These are phyloP conservation scores for Fraxinus excelsior DNA, from an alignment of 257 asterid species.

Conservation along the genomic window DNA sequence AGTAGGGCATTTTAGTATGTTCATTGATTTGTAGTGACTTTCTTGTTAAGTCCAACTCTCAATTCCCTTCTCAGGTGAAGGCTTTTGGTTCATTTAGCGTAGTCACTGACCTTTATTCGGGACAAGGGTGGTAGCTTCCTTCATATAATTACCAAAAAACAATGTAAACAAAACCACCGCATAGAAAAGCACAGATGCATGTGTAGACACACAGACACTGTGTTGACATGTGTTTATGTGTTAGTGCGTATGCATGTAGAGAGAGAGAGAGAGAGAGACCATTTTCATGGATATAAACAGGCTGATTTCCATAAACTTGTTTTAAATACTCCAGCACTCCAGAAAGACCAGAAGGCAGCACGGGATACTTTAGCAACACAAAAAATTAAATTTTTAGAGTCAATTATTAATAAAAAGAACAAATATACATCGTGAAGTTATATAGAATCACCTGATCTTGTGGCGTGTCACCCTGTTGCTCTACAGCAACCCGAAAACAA, in stretches of 20 bases:
- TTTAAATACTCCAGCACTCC: slow-evolving; percentile 44
- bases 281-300: slow-evolving; percentile 60
- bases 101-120: no score
- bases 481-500: slow-evolving; percentile 13
- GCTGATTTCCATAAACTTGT: slow-evolving; percentile 52
- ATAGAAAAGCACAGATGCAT: background rate
- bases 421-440: background rate
- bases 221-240: no score
- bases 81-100: no score
- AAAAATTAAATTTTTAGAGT: background rate
- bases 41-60: no score
- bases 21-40: no score
- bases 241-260: background rate
- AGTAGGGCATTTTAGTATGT: no score
- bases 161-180: background rate
- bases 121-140: no score
- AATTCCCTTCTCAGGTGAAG: no score
- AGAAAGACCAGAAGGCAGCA: slow-evolving; percentile 39
- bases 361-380: slow-evolving; percentile 27
- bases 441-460: slow-evolving; percentile 20
- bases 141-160: background rate
- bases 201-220: background rate
- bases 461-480: background rate
- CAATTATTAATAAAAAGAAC: background rate
- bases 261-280: slow-evolving; percentile 34